Base-by-base conservation (phyloP, 2,329 filamentous ascomycete species). In the Colletotrichum orchidophilum region DNA sequence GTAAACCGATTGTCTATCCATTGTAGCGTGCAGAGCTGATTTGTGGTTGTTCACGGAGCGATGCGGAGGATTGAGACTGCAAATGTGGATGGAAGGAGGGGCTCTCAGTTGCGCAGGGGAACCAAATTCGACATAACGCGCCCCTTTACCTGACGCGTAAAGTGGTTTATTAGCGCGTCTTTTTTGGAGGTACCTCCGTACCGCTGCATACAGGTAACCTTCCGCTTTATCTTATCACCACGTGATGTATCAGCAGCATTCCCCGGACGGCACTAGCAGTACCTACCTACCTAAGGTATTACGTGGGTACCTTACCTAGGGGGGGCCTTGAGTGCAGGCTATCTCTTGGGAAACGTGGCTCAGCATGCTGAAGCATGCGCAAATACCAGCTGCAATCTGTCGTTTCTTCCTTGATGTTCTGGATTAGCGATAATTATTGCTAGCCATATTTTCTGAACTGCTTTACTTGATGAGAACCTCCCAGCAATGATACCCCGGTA, bases 1-100 rank as follows among this genome's bases (percentile, higher is more conserved):
- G 82, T 95, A 98, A 61, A 95, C 91, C 73, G 94, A 95, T 84
- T 94, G 93, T 78, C 92, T 90, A 87, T 99, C 96, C 94, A 97
- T 97, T 6, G 55, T 49, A 42, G 46, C 46, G 46, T 27, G 42
- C 52, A 15, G 49, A 24, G 21, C 9, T 63, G 31, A 50, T 24
- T 33, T 52, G 52, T 53, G 50, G 26, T 54, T 68, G 58, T 59
- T 58, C 33, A 55, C 26, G 24, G 52, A 71, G 58, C 64, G 42
- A 27, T 66, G 63, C 31, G 63, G 63, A 71, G 68, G 57, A 68
- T 68, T 68, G 29, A 49, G 58, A 62, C 68, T 58, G 58, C 67
- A 71, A 71, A 71, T 66, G 64, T 71, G 68, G 68, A 59, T 68
- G 67, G 46, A 31, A 57, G 58, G 68, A 71, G 68, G 68, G 68